Evolutionary conservation across 371 early-diverging fungal genomes (phyloP).

Genomic region (Phascolomyces articulosus): DNA sequence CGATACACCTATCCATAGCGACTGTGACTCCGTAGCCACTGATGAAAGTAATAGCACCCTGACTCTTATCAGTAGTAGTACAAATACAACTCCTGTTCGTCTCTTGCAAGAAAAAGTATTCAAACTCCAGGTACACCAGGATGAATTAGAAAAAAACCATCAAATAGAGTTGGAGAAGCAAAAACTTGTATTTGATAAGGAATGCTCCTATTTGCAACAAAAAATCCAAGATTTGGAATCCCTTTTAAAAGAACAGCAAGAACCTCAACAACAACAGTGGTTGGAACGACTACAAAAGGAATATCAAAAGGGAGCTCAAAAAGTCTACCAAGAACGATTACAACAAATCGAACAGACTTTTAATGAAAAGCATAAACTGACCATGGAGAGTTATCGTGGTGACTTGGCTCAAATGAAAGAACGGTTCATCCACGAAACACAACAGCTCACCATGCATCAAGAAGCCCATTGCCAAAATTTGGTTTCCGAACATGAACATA

Average conservation of each 20-base stretch:
- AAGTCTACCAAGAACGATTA: constrained; percentile 7
- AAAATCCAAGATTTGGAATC: background rate
- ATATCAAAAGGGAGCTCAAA: constrained; percentile 6
- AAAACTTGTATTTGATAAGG: background rate
- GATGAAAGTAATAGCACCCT: background rate
- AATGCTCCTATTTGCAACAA: background rate
- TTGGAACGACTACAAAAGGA: background rate
- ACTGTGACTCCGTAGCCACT: background rate
- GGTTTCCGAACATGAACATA: constrained; percentile 30
- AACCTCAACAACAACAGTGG: background rate
- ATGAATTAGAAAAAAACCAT: background rate
- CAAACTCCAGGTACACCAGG: background rate
- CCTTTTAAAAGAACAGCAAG: background rate
- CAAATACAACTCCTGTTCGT: background rate
- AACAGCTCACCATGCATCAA: constrained; percentile 24
- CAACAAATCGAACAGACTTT: background rate
- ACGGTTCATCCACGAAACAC: constrained; percentile 26
- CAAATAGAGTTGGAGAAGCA: background rate
- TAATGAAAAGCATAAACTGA: background rate
- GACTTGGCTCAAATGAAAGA: constrained; percentile 16
- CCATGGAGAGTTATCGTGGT: constrained; percentile 7
- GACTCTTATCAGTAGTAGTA: no score
- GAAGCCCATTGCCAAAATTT: constrained; percentile 33
- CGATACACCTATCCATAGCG: background rate
- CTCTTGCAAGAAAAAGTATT: constrained; percentile 1